Evolutionary conservation across 1,284 basidiomycete genomes (phyloP), one percentile per base, ranked within the genome.

Genomic region (Ceratobasidium sp.): DNA sequence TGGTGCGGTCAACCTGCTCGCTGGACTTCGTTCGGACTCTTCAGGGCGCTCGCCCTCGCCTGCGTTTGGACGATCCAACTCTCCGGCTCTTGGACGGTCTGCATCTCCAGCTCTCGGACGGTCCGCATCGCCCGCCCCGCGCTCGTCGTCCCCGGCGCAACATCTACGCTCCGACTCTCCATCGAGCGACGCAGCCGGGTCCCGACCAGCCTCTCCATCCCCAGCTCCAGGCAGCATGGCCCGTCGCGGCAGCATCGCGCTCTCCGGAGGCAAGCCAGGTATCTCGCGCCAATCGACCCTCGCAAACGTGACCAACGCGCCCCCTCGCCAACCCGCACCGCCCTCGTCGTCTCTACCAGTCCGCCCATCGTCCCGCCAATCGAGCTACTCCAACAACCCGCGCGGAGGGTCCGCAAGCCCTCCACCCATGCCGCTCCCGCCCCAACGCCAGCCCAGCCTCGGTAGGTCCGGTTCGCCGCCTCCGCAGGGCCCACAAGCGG

Each of bases 211-310:
- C 16, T 73, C 69, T 35, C 69, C 69, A 2, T n/a, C 69, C 18
- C 54, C 54, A 2, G 35, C 33, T 54, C 30, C 57, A 3, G n/a
- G 38, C 44, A 8, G 30, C n/a, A 60, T 50, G 69, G 38, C 69
- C 44, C 69, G 69, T 30, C 55, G 69, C 8, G 69, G 69, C 46
- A 73, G 69, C 57, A 48, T 73, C 35, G 69, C 44, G 6, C 57
- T 60, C 57, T 18, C 57, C 46, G 65, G 44, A 12, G 27, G 14
- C 16, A 41, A 44, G 8, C 65, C 65, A 48, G 41, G 16, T 33
- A 44, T 67, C 69, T 57, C 55, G 23, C 69, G 69, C 55, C 57
- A 59, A 50, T 73, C 69, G 23, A 57, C 35, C 41, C 69, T 73
- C 18, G 54, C 69, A 1, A 73, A 48, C 57, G 57, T 62, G 6